Percentiles rank a stretch among this genome's conserved stretches.
These are phyloP conservation scores for Kurtzmaniella quercitrusa DNA, from an alignment of 1,139 yeast species.

Conservation along the genomic window DNA sequence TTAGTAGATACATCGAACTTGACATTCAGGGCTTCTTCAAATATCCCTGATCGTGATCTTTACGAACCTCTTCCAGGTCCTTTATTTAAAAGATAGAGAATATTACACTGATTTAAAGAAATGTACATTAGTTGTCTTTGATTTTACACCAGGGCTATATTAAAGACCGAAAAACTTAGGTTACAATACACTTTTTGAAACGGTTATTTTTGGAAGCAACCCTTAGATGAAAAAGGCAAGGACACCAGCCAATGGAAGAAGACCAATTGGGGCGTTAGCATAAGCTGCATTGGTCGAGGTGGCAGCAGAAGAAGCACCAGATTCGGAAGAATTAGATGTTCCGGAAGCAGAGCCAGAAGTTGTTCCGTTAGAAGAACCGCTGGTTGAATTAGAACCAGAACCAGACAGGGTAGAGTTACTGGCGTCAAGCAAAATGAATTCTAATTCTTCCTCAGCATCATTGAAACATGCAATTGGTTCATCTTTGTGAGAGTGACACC, in stretches of 20 bases:
- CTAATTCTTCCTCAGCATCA: background rate
- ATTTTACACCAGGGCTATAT: no score
- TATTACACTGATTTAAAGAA: no score
- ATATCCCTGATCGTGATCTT: no score
- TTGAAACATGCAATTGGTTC: background rate
- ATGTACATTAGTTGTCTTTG: no score
- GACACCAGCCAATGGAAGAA: background rate
- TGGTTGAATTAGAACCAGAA: background rate
- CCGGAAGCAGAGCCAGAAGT: background rate
- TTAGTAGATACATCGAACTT: slow-evolving; percentile 1
- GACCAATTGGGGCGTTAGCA: background rate
- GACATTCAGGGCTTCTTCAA: no score
- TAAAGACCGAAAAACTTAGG: no score
- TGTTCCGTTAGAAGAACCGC: background rate
- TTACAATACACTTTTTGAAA: no score
- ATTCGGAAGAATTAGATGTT: background rate
- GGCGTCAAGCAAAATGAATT: background rate
- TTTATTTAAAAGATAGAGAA: no score
- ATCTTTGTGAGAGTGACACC: background rate
- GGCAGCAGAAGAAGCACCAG: background rate
- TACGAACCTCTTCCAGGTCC: no score
- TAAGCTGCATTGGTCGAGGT: background rate
- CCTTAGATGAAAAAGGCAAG: background rate
- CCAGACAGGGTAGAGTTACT: background rate
- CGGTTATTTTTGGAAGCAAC: background rate